These are phyloP conservation scores for Epichloe sylvatica DNA, from an alignment of 2,329 filamentous ascomycete species.

Conservation along the genomic window DNA sequence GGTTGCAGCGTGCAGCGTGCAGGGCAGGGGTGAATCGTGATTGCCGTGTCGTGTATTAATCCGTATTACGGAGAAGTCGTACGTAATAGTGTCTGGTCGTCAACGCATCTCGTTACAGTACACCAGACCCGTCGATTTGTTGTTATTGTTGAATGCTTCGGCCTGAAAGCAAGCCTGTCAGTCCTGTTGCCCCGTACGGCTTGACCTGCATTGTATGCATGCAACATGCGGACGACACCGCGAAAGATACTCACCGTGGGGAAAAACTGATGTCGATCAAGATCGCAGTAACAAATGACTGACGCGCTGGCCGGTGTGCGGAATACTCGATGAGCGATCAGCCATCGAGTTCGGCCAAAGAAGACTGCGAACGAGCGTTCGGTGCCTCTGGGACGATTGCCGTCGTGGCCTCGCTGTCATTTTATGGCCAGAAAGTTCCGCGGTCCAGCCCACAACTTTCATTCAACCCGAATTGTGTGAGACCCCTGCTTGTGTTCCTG, in stretches of 20 bases:
- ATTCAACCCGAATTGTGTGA: not conserved
- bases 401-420: not conserved
- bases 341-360: not conserved
- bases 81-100: no score
- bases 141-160: not conserved
- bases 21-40: no score
- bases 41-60: no score
- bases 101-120: not conserved
- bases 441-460: not conserved
- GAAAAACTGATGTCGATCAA: not conserved
- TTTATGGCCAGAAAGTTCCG: not conserved
- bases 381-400: not conserved
- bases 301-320: not conserved
- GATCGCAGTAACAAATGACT: not conserved
- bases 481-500: not conserved
- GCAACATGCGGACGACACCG: no score
- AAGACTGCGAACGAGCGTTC: not conserved
- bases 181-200: not conserved
- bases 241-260: not conserved
- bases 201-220: not conserved
- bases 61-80: no score
- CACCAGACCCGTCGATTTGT: not conserved
- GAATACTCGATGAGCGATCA: not conserved
- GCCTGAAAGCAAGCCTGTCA: no score
- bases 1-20: no score